phyloP scores from a whole-genome alignment of 306 rosid genomes.

The Prinsepia uniflora region DNA sequence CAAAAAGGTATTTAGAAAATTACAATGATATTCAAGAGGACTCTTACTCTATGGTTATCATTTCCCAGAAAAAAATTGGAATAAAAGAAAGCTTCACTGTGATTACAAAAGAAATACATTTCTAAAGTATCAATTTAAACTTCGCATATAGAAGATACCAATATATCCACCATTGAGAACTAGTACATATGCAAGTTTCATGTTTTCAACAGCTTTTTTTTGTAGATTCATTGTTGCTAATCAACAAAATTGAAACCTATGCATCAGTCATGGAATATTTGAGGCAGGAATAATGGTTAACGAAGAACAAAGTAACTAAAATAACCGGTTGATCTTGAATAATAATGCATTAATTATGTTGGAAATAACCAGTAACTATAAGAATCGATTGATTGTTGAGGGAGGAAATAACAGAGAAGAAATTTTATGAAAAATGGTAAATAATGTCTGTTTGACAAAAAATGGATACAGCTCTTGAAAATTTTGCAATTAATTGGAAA shows the following conservation, averaged over 20 bases:
- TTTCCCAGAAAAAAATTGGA: neutral
- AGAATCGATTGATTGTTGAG: neutral
- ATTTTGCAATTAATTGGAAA: neutral
- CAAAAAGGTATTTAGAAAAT: neutral
- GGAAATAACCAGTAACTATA: neutral
- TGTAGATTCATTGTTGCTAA: neutral
- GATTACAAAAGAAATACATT: neutral
- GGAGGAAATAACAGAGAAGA: neutral
- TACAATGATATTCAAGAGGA: neutral
- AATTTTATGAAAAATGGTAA: neutral
- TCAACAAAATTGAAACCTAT: neutral
- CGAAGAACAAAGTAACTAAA: neutral
- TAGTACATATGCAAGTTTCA: neutral
- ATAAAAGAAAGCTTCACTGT: constrained; percentile 1
- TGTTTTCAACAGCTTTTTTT: neutral
- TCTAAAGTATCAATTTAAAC: neutral
- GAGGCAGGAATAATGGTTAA: neutral
- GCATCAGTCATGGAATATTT: neutral
- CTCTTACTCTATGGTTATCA: neutral
- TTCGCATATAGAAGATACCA: too few relatives aligned
- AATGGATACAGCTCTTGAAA: neutral
- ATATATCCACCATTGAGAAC: too few relatives aligned
- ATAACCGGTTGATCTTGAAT: neutral
- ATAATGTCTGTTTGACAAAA: neutral
- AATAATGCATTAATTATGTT: neutral